phyloP scores from a whole-genome alignment of 768 basidiomycete species.

The Russula brevipes region DNA sequence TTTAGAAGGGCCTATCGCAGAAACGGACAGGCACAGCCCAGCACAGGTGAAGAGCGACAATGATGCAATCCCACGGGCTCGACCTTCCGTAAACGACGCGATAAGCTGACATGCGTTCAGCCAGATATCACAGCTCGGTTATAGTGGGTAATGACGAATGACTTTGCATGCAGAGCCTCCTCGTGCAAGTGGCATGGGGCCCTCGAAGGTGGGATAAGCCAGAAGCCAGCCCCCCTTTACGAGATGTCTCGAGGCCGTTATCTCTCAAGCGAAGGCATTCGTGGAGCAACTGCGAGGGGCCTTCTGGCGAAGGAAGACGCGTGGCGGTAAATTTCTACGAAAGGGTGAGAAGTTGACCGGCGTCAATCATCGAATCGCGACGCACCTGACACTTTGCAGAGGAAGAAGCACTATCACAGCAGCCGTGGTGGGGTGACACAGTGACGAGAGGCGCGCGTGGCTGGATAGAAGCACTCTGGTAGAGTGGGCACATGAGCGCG shows the following conservation, averaged over 20 bases:
- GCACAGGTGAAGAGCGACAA: neutral
- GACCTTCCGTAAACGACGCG: constrained; percentile 9
- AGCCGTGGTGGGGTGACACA: neutral
- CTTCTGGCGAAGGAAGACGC: neutral
- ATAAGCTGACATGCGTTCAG: neutral
- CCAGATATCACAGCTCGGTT: constrained; percentile 1
- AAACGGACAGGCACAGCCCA: neutral
- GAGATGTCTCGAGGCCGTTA: constrained; percentile 3
- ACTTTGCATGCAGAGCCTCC: neutral
- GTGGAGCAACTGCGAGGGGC: neutral
- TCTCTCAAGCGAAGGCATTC: constrained; percentile 1
- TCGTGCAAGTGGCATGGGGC: constrained; percentile 10
- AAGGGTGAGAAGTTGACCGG: neutral
- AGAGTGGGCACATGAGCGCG: neutral
- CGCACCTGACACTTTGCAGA: constrained; percentile 1
- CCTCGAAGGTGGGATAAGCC: neutral
- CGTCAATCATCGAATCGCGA: constrained; percentile 10
- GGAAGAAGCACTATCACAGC: neutral
- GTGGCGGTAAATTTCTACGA: neutral
- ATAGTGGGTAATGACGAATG: neutral
- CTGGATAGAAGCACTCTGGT: neutral
- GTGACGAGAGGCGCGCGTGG: neutral
- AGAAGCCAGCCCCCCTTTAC: constrained; percentile 7
- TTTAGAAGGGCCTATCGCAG: neutral
- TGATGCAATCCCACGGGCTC: constrained; percentile 13